Percentiles rank a stretch among this genome's conserved stretches.
Evolutionary conservation across 73 alveolate genomes (phyloP).

Genomic region (Stentor roeselii): DNA sequence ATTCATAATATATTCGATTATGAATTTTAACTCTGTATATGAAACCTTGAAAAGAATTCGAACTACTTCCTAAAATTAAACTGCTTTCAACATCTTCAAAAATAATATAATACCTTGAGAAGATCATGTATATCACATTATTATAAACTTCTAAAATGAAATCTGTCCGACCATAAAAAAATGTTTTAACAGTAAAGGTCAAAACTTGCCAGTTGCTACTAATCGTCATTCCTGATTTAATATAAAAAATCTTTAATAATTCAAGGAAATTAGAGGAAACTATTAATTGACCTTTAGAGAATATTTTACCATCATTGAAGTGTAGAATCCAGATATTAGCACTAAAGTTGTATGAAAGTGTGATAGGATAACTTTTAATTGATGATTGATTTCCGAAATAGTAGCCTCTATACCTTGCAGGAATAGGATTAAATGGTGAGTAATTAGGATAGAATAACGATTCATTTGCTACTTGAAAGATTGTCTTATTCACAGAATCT

Average conservation of each 20-base stretch:
- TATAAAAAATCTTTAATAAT: too few relatives aligned
- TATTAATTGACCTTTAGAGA: neutral
- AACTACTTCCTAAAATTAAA: neutral
- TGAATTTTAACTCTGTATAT: too few relatives aligned
- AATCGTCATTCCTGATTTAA: too few relatives aligned
- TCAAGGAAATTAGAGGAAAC: too few relatives aligned
- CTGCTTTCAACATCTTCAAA: too few relatives aligned
- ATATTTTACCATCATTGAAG: neutral
- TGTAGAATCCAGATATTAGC: too few relatives aligned
- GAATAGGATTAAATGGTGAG: neutral
- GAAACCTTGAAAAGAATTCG: neutral
- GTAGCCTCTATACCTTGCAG: neutral
- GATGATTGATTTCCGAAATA: neutral
- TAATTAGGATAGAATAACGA: neutral
- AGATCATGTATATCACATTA: too few relatives aligned
- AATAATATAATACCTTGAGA: too few relatives aligned
- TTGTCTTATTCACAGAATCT: neutral
- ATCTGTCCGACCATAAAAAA: too few relatives aligned
- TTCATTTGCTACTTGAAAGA: neutral
- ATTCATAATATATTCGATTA: neutral
- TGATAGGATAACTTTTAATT: neutral
- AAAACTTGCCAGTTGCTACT: too few relatives aligned
- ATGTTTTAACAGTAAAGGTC: too few relatives aligned
- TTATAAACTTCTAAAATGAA: too few relatives aligned
- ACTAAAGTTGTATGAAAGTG: neutral